phyloP scores from a whole-genome alignment of 352 stramenopile species.

The Globisporangium megalacanthum region DNA sequence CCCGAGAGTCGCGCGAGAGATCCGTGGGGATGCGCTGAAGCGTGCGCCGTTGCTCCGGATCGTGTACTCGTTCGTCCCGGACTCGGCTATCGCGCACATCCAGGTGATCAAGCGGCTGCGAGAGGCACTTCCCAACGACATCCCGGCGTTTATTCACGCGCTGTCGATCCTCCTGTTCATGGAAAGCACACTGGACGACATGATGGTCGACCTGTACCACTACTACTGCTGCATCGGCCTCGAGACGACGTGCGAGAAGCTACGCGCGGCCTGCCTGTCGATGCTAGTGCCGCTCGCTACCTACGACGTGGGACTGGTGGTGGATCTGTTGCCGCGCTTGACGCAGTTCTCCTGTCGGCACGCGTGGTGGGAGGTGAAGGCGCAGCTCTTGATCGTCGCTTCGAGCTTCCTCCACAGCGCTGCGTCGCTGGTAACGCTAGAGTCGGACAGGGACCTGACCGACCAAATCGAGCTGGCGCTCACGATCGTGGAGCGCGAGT shows the following conservation, averaged over 20 bases:
- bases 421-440: constrained; percentile 8
- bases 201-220: constrained; percentile 76
- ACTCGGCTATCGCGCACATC: constrained; percentile 51
- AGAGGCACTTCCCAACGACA: constrained; percentile 49
- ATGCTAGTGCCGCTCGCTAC: constrained; percentile 60
- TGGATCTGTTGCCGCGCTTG: constrained; percentile 58
- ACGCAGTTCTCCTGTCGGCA: constrained; percentile 51
- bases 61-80: constrained; percentile 53
- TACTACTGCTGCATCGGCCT: constrained; percentile 87
- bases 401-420: constrained; percentile 47
- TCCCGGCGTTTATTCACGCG: constrained; percentile 72
- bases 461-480: constrained; percentile 68
- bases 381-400: constrained; percentile 62
- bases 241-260: constrained; percentile 62
- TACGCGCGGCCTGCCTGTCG: constrained; percentile 67
- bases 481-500: constrained; percentile 70
- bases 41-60: constrained; percentile 48
- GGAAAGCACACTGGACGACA: constrained; percentile 63
- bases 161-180: constrained; percentile 66
- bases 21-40: constrained; percentile 31
- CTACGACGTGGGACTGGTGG: constrained; percentile 40
- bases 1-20: constrained; percentile 27
- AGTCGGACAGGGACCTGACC: constrained; percentile 32
- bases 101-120: constrained; percentile 75
- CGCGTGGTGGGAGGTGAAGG: constrained; percentile 85